phyloP scores from a whole-genome alignment of 2,329 filamentous ascomycete species.

The Madurella fahalii region DNA sequence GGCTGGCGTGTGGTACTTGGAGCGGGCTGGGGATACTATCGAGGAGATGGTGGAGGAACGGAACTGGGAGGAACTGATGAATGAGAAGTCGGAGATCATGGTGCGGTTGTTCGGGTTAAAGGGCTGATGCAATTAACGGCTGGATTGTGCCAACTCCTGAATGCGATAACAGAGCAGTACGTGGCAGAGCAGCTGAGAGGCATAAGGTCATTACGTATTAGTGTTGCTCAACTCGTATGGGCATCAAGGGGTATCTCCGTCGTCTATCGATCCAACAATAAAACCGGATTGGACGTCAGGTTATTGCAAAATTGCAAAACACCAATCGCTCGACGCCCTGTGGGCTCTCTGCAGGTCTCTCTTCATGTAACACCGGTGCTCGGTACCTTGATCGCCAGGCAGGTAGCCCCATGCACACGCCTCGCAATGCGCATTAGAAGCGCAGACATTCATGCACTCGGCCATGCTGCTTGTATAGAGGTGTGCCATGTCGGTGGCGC shows the following conservation, averaged over 20 bases:
- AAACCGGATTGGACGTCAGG: too few relatives aligned
- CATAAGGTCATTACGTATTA: background rate
- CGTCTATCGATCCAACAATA: background rate
- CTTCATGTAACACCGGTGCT: constrained; percentile 38
- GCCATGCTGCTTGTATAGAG: constrained; percentile 33
- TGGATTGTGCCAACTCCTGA: background rate
- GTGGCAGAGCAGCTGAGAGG: background rate
- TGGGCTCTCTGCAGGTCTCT: constrained; percentile 31
- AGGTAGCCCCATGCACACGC: constrained; percentile 38
- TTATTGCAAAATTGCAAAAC: constrained; percentile 34
- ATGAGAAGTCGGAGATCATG: background rate
- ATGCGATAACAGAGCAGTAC: background rate
- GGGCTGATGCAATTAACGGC: background rate
- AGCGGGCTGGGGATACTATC: background rate
- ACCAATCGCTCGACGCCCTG: constrained; percentile 32
- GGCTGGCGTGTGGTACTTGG: constrained; percentile 3
- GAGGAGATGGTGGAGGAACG: background rate
- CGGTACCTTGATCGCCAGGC: constrained; percentile 29
- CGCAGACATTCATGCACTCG: constrained; percentile 39
- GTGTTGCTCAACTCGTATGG: background rate
- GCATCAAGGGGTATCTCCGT: constrained; percentile 13
- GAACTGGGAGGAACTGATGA: constrained; percentile 1
- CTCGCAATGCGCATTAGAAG: constrained; percentile 33
- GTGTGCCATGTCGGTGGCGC: constrained; percentile 29
- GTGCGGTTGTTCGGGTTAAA: background rate